Evolutionary conservation across 2,329 filamentous ascomycete species (phyloP).

Genomic region (Colletotrichum sp.): DNA sequence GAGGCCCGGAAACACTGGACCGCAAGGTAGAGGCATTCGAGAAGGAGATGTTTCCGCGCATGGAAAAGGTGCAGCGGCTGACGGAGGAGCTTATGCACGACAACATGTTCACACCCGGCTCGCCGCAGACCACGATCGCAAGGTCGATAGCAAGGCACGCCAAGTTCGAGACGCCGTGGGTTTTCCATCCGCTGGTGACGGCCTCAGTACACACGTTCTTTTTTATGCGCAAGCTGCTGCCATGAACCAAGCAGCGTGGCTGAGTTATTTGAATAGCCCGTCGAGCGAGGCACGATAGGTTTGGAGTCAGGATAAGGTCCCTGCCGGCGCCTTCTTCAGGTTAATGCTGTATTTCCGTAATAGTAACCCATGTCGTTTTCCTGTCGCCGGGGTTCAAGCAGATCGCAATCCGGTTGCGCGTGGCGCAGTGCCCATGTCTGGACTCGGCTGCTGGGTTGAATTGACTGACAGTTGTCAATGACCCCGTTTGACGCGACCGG

Average conservation of each 20-base stretch:
- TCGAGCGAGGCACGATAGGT: not conserved
- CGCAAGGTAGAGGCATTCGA: constrained; percentile 38
- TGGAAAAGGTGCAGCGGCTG: constrained; percentile 40
- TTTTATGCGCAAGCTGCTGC: constrained; percentile 23
- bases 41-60: constrained; percentile 40
- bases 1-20: constrained; percentile 31
- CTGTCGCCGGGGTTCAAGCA: not conserved
- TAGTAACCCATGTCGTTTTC: constrained; percentile 1
- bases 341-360: constrained; percentile 5
- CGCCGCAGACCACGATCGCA: constrained; percentile 47
- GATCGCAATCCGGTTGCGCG: not conserved
- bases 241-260: not conserved
- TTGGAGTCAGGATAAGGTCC: constrained; percentile 12
- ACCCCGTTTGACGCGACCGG: not conserved
- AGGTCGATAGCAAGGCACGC: constrained; percentile 34
- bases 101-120: constrained; percentile 52
- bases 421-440: not conserved
- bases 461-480: not conserved
- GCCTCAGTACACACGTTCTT: constrained; percentile 31
- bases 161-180: constrained; percentile 31
- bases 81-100: constrained; percentile 48
- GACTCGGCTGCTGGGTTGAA: not conserved
- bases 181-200: constrained; percentile 33
- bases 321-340: not conserved
- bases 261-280: not conserved